Base-by-base conservation (phyloP, 805 yeast species). In the Nakazawaea holstii region DNA sequence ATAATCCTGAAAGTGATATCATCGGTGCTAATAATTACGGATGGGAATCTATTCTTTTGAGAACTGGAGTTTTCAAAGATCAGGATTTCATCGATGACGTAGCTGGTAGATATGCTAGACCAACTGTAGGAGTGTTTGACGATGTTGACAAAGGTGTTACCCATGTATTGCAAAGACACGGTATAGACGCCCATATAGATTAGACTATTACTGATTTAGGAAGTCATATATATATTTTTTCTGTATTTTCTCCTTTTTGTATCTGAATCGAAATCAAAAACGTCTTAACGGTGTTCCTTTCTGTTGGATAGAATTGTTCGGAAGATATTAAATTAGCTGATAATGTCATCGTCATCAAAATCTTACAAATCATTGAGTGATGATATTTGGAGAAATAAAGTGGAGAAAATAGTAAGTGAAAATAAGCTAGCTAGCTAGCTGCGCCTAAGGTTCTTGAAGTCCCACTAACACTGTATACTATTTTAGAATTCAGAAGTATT, bases 1-100 rank as follows among this genome's bases (percentile, higher is more conserved):
- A 94, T 66, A 94, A 94, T 63, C 98, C 97, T 4, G 94, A 84
- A 28, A 79, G 90, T 43, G 99, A 94, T 61, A 94, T 94, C 46
- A 74, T 75, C 48, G 99, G 99, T 0, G 99, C 96, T 6, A 83
- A 85, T 56, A 69, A 70, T 43, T 82, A 83, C 60, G 96, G 97
- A 3, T 94, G 98, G 98, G 80, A 84, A 42, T 82, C 94, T 10
- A 77, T 89, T 33, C 74, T 94, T 39, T 88, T 94, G 26, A 73
- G 82, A 52, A 87, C 97, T 0, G 99, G 99, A 0, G 98, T 94
- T 4, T 94, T 80, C 61, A 70, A 72, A 51, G 88, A 82, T 52
- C 70, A 69, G 27, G 87, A 82, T 52, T 74, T 65, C 65, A 61
- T 60, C 54, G 43, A 52, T 48, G 28, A 59, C 61, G 11, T 46